phyloP scores from a whole-genome alignment of 768 basidiomycete species.

The Lactarius quietus region DNA sequence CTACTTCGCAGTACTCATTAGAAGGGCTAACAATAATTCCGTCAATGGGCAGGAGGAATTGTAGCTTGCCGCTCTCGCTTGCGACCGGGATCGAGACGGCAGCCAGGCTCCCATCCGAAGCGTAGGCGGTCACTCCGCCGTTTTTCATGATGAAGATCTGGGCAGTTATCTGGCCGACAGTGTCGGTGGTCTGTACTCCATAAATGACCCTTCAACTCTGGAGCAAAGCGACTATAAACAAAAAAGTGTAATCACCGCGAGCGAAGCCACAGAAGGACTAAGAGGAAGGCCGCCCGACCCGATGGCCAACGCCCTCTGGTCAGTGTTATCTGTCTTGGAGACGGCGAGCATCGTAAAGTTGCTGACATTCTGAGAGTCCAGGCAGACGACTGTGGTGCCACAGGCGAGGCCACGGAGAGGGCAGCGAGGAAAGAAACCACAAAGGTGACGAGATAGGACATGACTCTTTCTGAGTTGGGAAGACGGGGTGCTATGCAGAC shows the following conservation, averaged over 20 bases:
- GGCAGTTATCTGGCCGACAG: background rate
- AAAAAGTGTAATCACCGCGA: background rate
- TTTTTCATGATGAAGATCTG: slow-evolving; percentile 3
- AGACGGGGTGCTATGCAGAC: background rate
- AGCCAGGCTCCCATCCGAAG: background rate
- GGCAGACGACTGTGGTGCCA: background rate
- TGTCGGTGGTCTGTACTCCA: slow-evolving; percentile 3
- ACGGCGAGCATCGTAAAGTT: slow-evolving; percentile 10
- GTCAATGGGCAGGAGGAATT: background rate
- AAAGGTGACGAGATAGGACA: background rate
- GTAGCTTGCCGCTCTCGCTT: background rate
- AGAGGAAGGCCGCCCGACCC: background rate
- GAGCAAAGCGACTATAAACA: too few relatives aligned
- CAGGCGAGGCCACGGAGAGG: background rate
- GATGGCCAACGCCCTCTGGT: background rate
- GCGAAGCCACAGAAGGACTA: background rate
- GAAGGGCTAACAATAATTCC: background rate
- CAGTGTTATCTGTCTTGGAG: background rate
- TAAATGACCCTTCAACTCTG: background rate
- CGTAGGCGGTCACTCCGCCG: slow-evolving; percentile 9
- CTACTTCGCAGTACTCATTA: slow-evolving; percentile 10
- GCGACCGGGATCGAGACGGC: background rate
- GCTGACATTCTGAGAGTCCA: background rate
- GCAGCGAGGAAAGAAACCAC: background rate
- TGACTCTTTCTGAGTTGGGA: background rate